phyloP scores from a whole-genome alignment of 1,284 basidiomycete genomes.

The Puccinia horiana region DNA sequence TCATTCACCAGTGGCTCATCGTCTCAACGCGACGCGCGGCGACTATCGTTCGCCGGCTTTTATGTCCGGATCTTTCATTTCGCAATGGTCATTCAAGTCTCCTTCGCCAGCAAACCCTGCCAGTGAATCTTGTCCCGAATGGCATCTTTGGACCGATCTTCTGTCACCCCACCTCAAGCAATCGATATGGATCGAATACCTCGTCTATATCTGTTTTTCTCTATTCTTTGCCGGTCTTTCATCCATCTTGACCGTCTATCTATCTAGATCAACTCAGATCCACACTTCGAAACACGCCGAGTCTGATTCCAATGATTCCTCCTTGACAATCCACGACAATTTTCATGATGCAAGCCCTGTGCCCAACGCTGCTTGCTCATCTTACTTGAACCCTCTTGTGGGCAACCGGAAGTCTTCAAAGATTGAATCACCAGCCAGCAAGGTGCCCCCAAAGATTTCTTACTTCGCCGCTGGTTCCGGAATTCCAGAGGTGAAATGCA shows the following conservation, averaged over 20 bases:
- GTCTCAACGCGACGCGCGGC: slow-evolving; percentile 2
- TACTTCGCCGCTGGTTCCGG: slow-evolving; percentile 85
- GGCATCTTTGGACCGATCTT: slow-evolving; percentile 69
- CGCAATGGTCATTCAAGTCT: slow-evolving; percentile 21
- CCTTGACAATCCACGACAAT: slow-evolving; percentile 12
- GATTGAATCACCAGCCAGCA: slow-evolving; percentile 37
- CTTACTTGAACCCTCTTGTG: background rate
- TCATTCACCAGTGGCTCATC: background rate
- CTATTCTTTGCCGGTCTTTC: slow-evolving; percentile 67
- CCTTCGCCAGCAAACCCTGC: background rate
- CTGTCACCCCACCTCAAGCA: slow-evolving; percentile 45
- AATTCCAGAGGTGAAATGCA: slow-evolving; percentile 95
- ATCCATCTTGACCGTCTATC: slow-evolving; percentile 75
- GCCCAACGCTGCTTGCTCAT: background rate
- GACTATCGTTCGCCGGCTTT: slow-evolving; percentile 23
- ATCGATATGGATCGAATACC: slow-evolving; percentile 67
- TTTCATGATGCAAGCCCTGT: background rate
- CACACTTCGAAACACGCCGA: slow-evolving; percentile 73
- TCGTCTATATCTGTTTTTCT: slow-evolving; percentile 74
- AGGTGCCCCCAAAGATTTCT: slow-evolving; percentile 46
- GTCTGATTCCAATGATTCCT: slow-evolving; percentile 7
- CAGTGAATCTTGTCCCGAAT: slow-evolving; percentile 63
- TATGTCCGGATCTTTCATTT: slow-evolving; percentile 5
- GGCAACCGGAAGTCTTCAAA: slow-evolving; percentile 26
- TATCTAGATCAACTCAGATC: slow-evolving; percentile 85